Base-by-base conservation (phyloP, 140 eudicot species). In the Bidens hawaiensis region DNA sequence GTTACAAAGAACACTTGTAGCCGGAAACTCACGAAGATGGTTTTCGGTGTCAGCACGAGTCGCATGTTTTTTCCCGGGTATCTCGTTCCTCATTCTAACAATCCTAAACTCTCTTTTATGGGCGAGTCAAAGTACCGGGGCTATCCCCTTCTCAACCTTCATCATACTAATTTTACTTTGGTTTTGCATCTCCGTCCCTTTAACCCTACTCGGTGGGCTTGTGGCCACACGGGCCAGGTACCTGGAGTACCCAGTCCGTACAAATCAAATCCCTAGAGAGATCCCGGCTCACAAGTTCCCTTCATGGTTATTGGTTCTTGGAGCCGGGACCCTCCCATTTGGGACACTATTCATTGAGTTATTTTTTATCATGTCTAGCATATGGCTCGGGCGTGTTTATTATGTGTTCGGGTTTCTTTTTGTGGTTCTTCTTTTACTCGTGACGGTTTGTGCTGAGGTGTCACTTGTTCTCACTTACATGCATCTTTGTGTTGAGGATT, bases 161-260 rank as follows among this genome's bases (percentile, higher is more conserved):
- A 43, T 81, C 0, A 57, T 81, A 42, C 68, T 81, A 16, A 63
- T 81, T 41, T 41, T 81, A 52, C 77, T 81, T 7, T 81, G 86
- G 86, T 81, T 81, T 45, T 71, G 82, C 25, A 76, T 77, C 50
- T 77, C 82, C 0, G 71, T 77, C 1, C 82, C 82, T 52, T 71
- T 77, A 22, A 77, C 75, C 9, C 45, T 81, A 3, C 15, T 64
- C 5, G 82, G 82, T 18, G 86, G 82, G 26, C 76, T 65, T 38
- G 2, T 76, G 34, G 86, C 77, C 15, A 73, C 82, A n/a, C 76
- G 50, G 49, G 76, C 82, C 12, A 72, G 71, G 5, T 70, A 21
- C 15, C 64, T 31, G 9, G 38, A 31, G 38, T 31, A 31, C 8
- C 38, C 38, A 2, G 38, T 31, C 1, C 38, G 38, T 7, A 31